Conservation (phyloP, 805 yeast species). For the Metschnikowia noctiluminum region DNA sequence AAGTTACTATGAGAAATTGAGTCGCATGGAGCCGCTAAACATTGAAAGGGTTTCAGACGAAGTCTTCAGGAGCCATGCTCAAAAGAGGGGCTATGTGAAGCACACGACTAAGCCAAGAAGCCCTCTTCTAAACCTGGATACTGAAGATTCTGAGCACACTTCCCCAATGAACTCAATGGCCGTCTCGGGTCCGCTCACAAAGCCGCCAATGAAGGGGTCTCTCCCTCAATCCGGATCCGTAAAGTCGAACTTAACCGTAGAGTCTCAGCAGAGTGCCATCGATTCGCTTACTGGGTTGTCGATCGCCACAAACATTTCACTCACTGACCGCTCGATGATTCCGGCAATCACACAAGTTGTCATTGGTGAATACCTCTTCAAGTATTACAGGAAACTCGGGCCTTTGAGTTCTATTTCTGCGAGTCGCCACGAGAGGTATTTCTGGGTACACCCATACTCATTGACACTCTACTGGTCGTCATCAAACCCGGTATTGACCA, state of each 20-base stretch:
- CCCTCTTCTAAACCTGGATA: constrained; percentile 21
- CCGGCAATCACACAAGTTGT: constrained; percentile 90
- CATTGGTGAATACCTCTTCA: constrained; percentile 85
- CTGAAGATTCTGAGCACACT: constrained; percentile 21
- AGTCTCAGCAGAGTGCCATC: constrained; percentile 22
- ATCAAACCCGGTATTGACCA: constrained; percentile 70
- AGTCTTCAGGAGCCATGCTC: constrained; percentile 43
- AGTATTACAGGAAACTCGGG: constrained; percentile 77
- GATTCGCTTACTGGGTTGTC: constrained; percentile 39
- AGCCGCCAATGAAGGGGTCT: background rate
- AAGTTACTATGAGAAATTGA: constrained; percentile 57
- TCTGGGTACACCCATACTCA: constrained; percentile 96
- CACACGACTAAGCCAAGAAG: constrained; percentile 24
- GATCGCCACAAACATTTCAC: constrained; percentile 60
- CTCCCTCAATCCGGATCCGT: constrained; percentile 19
- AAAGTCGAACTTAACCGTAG: constrained; percentile 29
- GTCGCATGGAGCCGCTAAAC: constrained; percentile 42
- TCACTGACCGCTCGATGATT: constrained; percentile 67
- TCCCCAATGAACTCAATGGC: constrained; percentile 20
- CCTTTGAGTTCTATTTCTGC: constrained; percentile 74
- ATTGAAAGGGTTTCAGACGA: constrained; percentile 46
- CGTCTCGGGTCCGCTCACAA: constrained; percentile 4
- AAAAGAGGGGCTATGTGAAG: constrained; percentile 44
- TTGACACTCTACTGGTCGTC: constrained; percentile 87
- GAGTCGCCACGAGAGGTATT: constrained; percentile 82